phyloP scores from a whole-genome alignment of 495 filamentous ascomycete genomes.

The Apodospora peruviana region DNA sequence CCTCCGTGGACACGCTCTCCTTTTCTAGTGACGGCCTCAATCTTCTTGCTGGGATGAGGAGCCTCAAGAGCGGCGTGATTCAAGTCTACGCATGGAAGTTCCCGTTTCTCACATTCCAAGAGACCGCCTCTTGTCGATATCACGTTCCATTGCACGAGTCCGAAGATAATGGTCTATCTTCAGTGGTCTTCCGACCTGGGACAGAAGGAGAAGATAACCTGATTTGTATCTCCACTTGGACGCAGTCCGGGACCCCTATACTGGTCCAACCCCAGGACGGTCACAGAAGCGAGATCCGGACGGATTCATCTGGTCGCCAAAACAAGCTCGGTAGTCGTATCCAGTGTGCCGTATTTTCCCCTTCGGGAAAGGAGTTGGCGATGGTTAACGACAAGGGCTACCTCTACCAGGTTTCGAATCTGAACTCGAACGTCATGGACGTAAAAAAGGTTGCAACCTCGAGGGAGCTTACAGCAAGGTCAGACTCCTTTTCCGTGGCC shows the following conservation, averaged over 20 bases:
- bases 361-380: constrained; percentile 24
- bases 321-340: constrained; percentile 28
- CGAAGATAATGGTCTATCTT: constrained; percentile 30
- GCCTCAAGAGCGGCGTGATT: constrained; percentile 23
- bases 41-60: constrained; percentile 29
- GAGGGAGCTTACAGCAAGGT: constrained; percentile 26
- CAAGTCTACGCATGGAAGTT: constrained; percentile 28
- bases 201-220: constrained; percentile 20
- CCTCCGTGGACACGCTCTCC: constrained; percentile 27
- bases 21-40: constrained; percentile 31
- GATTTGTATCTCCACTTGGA: constrained; percentile 33
- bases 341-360: constrained; percentile 30
- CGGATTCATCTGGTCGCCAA: constrained; percentile 15
- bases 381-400: constrained; percentile 34
- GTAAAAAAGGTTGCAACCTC: constrained; percentile 20
- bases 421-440: constrained; percentile 29
- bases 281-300: constrained; percentile 25
- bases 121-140: constrained; percentile 26
- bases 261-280: constrained; percentile 31
- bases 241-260: constrained; percentile 29
- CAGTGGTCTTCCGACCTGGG: constrained; percentile 24
- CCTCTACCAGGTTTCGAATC: constrained; percentile 27
- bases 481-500: constrained; percentile 26
- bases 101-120: constrained; percentile 28
- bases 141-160: constrained; percentile 30